phyloP scores from a whole-genome alignment of 345 rosid species.

The Brassica juncea region DNA sequence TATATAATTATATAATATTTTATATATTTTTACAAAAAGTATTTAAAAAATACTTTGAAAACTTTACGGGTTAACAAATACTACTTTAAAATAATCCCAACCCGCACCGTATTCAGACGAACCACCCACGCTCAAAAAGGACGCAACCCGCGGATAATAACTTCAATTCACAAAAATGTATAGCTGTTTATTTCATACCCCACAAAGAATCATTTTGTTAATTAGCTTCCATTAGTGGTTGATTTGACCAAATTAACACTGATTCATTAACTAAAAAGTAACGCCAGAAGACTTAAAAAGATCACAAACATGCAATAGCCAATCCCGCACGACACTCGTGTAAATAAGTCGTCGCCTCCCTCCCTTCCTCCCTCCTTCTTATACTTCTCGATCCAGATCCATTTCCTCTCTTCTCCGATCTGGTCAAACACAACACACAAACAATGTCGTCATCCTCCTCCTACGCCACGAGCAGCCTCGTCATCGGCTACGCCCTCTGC shows the following conservation, averaged over 20 bases:
- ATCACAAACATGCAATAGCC: not conserved
- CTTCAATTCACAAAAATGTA: not conserved
- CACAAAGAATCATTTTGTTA: not conserved
- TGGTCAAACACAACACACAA: not conserved
- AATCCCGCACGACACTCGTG: constrained; percentile 34
- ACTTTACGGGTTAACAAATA: not conserved
- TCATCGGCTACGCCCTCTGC: constrained; percentile 87
- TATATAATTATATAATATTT: too few relatives aligned
- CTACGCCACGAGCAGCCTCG: constrained; percentile 79
- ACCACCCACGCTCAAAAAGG: not conserved
- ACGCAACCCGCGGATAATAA: not conserved
- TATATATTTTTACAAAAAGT: not conserved
- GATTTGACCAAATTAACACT: constrained; percentile 23
- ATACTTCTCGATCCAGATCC: constrained; percentile 33
- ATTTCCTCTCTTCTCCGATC: constrained; percentile 34
- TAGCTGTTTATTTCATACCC: not conserved
- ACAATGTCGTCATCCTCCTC: constrained; percentile 42
- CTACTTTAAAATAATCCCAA: not conserved
- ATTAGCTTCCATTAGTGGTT: not conserved
- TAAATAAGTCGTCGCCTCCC: constrained; percentile 32
- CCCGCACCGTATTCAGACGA: not conserved
- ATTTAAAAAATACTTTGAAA: not conserved
- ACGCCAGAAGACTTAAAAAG: not conserved
- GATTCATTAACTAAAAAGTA: constrained; percentile 4
- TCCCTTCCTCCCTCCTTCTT: not conserved